These are phyloP conservation scores for Russula brevipes DNA, from an alignment of 768 basidiomycete species.

Conservation along the genomic window DNA sequence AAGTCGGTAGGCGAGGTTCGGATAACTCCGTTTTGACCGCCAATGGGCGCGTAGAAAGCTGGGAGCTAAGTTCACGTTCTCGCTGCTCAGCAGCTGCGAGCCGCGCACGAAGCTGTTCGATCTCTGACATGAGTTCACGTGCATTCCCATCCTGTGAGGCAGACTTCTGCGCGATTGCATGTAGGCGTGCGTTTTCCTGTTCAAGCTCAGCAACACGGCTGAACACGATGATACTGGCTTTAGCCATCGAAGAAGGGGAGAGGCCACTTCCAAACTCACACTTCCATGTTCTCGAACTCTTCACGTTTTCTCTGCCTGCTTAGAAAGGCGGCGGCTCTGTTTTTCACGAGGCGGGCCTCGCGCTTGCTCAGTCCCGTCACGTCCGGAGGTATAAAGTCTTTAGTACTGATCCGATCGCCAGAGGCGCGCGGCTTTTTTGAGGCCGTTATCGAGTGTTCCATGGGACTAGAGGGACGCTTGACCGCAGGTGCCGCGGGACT, in stretches of 20 bases:
- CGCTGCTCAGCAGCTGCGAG: conserved; percentile 61
- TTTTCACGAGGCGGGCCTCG: conserved; percentile 87
- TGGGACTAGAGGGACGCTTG: conserved; percentile 32
- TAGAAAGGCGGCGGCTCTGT: conserved; percentile 88
- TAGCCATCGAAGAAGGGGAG: conserved; percentile 13
- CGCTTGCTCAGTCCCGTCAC: conserved; percentile 85
- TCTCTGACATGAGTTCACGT: conserved; percentile 47
- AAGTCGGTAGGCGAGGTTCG: conserved; percentile 47
- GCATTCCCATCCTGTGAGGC: conserved; percentile 32
- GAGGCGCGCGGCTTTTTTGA: conserved; percentile 46
- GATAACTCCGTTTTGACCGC: conserved; percentile 54
- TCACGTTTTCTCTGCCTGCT: conserved; percentile 87
- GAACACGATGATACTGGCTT: conserved; percentile 8
- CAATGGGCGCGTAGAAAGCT: conserved; percentile 43
- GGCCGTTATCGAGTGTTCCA: conserved; percentile 24
- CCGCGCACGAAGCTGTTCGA: conserved; percentile 62
- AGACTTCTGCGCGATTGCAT: conserved; percentile 47
- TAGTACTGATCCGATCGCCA: conserved; percentile 52
- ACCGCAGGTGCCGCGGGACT: conserved; percentile 18
- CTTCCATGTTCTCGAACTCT: conserved; percentile 87
- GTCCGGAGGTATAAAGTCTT: conserved; percentile 85
- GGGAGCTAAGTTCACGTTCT: conserved; percentile 58
- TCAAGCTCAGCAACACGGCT: conserved; percentile 83
- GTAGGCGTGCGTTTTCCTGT: conserved; percentile 74
- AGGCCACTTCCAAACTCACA: conserved; percentile 49